Evolutionary conservation across 2,329 filamentous ascomycete genomes (phyloP), one percentile per base, ranked within the genome.

Genomic region (Fusarium foetens): DNA sequence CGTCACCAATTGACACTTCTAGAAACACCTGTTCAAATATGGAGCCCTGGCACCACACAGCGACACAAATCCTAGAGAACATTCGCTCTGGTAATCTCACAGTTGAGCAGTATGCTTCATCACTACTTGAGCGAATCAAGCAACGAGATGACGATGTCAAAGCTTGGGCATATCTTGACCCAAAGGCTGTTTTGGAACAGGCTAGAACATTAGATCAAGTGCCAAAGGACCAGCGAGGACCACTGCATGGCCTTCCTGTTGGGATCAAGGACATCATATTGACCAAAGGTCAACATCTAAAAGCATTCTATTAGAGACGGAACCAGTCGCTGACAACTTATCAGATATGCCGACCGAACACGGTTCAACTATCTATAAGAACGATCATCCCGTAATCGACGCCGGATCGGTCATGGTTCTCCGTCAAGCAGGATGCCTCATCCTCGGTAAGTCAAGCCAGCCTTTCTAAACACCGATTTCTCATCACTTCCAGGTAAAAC

Each of bases 211-310:
- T 91, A 0, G 89, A 91, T 63, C 66, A 79, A 19, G 68, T 90
- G 1, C 85, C 87, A 0, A 41, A 67, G 0, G 80, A 82, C 1
- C 72, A 86, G 48, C 80, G 89, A 42, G 88, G 89, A 0, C 87
- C 86, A 0, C 78, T 91, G 0, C 88, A 90, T 75, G 89, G 89
- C 1, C 76, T 91, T 1, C 84, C 87, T 0, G 79, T 91, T 11
- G 89, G 82, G 0, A 82, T 91, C 3, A 91, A 91, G 72, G 89
- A 91, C 80, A 83, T 90, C 8, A 88, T 90, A 63, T 84, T 83
- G 71, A 90, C 85, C 0, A 87, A 87, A 76, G 85, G 86, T 85
- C 63, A n/a, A 63, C 4, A 75, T 80, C 17, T 67, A 87, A 9
- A 16, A 27, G 19, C 23, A 16, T 21, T 16, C 13, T 14, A 19